phyloP scores from a whole-genome alignment of 768 basidiomycete species.

The Trametes coccinea region DNA sequence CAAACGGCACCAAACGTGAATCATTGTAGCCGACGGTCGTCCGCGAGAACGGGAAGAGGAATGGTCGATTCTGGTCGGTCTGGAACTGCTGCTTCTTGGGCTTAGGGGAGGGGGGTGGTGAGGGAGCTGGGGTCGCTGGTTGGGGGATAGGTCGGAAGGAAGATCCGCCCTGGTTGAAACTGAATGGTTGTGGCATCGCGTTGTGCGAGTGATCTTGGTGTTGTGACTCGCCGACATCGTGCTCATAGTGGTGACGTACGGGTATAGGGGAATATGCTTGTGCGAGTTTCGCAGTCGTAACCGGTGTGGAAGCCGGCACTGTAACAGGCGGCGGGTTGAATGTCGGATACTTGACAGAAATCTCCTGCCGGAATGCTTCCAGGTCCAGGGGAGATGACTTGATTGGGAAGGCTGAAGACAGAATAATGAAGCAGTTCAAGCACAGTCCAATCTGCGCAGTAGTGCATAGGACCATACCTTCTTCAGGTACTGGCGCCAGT shows the following conservation, averaged over 20 bases:
- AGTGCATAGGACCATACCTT: constrained; percentile 36
- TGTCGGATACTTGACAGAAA: constrained; percentile 93
- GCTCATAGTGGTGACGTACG: constrained; percentile 91
- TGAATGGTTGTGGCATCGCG: constrained; percentile 35
- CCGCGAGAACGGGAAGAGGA: constrained; percentile 94
- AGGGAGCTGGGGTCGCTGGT: constrained; percentile 87
- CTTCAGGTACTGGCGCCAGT: constrained; percentile 55
- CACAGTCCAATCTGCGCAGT: neutral
- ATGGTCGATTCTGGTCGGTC: constrained; percentile 92
- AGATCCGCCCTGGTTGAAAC: constrained; percentile 37
- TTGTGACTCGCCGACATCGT: constrained; percentile 64
- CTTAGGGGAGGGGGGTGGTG: constrained; percentile 81
- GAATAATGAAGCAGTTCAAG: constrained; percentile 1
- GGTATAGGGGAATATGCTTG: constrained; percentile 94
- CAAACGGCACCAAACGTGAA: constrained; percentile 82
- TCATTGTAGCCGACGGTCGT: constrained; percentile 51
- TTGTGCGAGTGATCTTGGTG: constrained; percentile 42
- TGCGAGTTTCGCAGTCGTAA: constrained; percentile 67
- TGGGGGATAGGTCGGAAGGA: constrained; percentile 52
- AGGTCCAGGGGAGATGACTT: constrained; percentile 93
- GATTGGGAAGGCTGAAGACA: constrained; percentile 55
- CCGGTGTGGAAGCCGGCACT: constrained; percentile 24
- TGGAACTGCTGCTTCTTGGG: constrained; percentile 99
- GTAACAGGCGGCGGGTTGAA: constrained; percentile 62
- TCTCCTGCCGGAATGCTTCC: constrained; percentile 86